Base-by-base conservation (phyloP, 305 asterid species). In the Galium porrigens region DNA sequence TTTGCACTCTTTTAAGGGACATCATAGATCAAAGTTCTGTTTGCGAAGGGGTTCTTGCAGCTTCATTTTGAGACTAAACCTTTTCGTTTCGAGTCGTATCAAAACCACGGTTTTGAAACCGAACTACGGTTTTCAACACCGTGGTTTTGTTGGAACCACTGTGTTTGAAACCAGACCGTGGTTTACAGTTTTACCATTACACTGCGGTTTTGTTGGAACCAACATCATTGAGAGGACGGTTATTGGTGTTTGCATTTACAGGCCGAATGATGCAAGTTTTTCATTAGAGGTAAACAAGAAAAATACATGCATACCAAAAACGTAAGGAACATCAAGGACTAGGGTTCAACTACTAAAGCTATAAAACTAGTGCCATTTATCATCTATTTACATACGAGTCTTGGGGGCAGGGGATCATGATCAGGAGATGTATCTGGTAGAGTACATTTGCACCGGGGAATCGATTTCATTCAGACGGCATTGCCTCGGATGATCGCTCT, bases 401-500 rank as follows among this genome's bases (percentile, higher is more conserved):
- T 48, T 52, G 29, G 57, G 5, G 27, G 22, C 2, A 6, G 15
- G 22, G 36, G 18, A 4, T 15, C 10, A 3, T 11, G 0, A 33
- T 57, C 53, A 73, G 18, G 76, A 70, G 58, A 74, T 80, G 59
- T 80, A 71, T 61, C 80, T 73, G 77, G 68, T 77, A 6, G 82
- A 77, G 60, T 72, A 78, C 55, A 82, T 81, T 5, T 85, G 41
- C 2, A 81, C 78, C 0, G 87, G 59, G 18, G 77, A 81, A 42
- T 79, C 42, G 1, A 65, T 39, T 0, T 73, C 76, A 1, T 81
- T 78, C 0, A 83, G 66, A 20, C 75, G 72, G 60, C 71, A 73
- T 0, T 74, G 68, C 54, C 94, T 77, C 0, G 88, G 88, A 68
- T 89, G 95, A 70, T 89, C 96, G 59, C 91, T 84, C 81, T 92